Conservation (phyloP, 805 yeast species). For the Debaryomyces prosopidis region DNA sequence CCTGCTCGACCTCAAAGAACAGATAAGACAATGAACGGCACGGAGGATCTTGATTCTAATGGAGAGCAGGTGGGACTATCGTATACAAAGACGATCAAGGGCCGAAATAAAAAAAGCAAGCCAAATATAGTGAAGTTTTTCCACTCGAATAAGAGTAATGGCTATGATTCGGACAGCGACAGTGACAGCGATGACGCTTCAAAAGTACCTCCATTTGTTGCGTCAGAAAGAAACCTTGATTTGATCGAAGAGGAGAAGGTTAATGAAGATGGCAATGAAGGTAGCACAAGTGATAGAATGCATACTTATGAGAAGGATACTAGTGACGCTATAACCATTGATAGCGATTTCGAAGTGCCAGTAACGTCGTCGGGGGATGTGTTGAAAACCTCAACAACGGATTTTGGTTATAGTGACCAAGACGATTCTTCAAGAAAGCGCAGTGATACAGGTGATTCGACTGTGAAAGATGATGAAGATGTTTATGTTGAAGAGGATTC, state of each 20-base stretch:
- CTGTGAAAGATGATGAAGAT: conserved; percentile 14
- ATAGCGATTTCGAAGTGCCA: conserved; percentile 32
- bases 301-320: conserved; percentile 12
- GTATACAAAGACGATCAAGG: conserved; percentile 11
- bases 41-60: neutral
- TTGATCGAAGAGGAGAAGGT: conserved; percentile 17
- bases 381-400: conserved; percentile 2
- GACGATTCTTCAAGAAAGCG: neutral
- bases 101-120: conserved; percentile 3
- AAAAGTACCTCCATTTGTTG: conserved; percentile 7
- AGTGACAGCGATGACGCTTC: conserved; percentile 15
- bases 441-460: conserved; percentile 2
- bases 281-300: conserved; percentile 13
- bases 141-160: neutral
- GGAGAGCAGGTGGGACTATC: neutral
- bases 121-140: conserved; percentile 7
- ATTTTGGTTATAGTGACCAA: neutral
- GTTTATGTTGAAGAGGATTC: conserved; percentile 15
- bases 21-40: neutral
- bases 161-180: conserved; percentile 8
- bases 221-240: conserved; percentile 13
- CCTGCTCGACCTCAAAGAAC: neutral
- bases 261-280: conserved; percentile 13
- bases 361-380: conserved; percentile 23
- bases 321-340: conserved; percentile 24